phyloP scores from a whole-genome alignment of 2,329 filamentous ascomycete genomes.

The Alternaria burnsii region DNA sequence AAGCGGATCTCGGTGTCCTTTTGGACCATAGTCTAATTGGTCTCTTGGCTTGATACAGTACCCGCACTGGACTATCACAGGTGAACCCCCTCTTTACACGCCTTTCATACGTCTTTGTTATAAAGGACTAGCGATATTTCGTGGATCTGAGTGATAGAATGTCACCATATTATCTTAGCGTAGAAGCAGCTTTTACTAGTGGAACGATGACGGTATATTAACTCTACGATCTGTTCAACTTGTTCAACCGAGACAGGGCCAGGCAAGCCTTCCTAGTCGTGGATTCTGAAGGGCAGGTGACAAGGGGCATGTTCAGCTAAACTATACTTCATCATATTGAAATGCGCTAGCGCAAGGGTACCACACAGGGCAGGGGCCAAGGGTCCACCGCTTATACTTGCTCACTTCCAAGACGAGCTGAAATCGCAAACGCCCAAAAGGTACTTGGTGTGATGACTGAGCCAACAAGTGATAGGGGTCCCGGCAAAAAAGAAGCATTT shows the following conservation, averaged over 20 bases:
- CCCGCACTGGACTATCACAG: neutral
- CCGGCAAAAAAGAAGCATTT: neutral
- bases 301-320: neutral
- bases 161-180: neutral
- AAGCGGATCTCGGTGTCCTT: neutral
- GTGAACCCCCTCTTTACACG: neutral
- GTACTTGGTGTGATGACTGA: neutral
- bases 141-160: neutral
- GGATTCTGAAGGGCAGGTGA: neutral
- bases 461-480: neutral
- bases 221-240: too few species aligned
- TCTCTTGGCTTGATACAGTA: neutral
- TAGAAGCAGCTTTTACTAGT: neutral
- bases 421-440: neutral
- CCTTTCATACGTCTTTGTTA: neutral
- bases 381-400: neutral
- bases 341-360: neutral
- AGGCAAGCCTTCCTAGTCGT: neutral
- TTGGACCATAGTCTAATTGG: neutral
- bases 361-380: neutral
- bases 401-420: neutral
- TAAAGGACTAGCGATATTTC: neutral
- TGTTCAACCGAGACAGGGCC: neutral
- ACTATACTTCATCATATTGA: neutral
- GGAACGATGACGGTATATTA: too few species aligned